phyloP scores from a whole-genome alignment of 75 land plant genomes.

The Pseudotsuga menziesii region DNA sequence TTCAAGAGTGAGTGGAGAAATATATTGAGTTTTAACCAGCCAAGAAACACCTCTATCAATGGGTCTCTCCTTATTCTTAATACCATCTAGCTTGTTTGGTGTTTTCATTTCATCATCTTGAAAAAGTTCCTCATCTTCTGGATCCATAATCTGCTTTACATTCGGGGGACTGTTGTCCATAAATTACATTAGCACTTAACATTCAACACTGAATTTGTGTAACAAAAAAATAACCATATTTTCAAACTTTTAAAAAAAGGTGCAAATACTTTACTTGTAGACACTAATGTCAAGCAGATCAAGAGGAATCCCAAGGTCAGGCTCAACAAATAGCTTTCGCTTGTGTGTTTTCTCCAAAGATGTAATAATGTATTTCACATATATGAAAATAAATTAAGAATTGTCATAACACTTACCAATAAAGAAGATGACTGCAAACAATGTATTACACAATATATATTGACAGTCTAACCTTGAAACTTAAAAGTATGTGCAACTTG shows the following conservation, averaged over 20 bases:
- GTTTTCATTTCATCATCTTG: slow-evolving; percentile 65
- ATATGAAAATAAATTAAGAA: slow-evolving; percentile 42
- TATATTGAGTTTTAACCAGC: slow-evolving; percentile 96
- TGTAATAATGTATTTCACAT: slow-evolving; percentile 69
- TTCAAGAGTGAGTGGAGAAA: slow-evolving; percentile 89
- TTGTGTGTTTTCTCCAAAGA: slow-evolving; percentile 83
- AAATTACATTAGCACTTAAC: slow-evolving; percentile 2
- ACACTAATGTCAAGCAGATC: slow-evolving; percentile 93
- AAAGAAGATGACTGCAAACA: background rate
- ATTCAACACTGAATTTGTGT: background rate
- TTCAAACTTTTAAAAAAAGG: background rate
- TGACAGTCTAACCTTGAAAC: background rate
- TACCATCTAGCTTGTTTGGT: slow-evolving; percentile 57
- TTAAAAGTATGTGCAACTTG: background rate
- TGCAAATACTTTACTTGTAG: slow-evolving; percentile 66
- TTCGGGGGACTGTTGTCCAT: slow-evolving; percentile 29
- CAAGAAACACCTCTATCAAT: slow-evolving; percentile 97
- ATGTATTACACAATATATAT: background rate
- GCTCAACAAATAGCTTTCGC: slow-evolving; percentile 75
- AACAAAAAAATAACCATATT: background rate
- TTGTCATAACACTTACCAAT: slow-evolving; percentile 1
- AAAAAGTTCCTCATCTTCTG: slow-evolving; percentile 90
- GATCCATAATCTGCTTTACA: slow-evolving; percentile 51
- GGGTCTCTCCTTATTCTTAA: slow-evolving; percentile 79
- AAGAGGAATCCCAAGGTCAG: slow-evolving; percentile 95